Conservation (phyloP, 495 filamentous ascomycete species). For the Annulohypoxylon moriforme region DNA sequence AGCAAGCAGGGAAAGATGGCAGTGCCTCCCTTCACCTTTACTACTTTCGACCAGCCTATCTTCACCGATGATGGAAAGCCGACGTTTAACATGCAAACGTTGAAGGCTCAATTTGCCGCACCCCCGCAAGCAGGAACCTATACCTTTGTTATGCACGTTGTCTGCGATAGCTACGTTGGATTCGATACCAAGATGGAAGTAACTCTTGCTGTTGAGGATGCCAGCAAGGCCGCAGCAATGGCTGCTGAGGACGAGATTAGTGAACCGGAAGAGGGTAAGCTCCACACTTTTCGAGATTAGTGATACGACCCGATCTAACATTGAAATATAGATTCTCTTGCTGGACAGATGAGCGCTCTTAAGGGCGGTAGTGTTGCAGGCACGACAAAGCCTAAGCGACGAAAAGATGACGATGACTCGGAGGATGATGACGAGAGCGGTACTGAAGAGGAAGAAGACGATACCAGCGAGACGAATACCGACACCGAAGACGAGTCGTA, state of each 20-base stretch:
- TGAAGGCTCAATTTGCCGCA: conserved; percentile 97
- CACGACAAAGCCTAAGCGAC: conserved; percentile 64
- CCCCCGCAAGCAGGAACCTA: conserved; percentile 93
- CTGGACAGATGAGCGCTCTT: conserved; percentile 92
- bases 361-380: conserved; percentile 70
- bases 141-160: conserved; percentile 88
- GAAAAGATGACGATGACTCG: conserved; percentile 65
- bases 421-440: conserved; percentile 85
- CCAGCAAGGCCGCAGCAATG: conserved; percentile 82
- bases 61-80: conserved; percentile 78
- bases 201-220: conserved; percentile 88
- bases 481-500: conserved; percentile 76
- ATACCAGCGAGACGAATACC: conserved; percentile 82
- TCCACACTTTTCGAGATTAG: conserved; percentile 7
- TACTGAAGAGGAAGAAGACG: conserved; percentile 83
- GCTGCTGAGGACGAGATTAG: conserved; percentile 92
- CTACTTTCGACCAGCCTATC: conserved; percentile 86
- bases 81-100: conserved; percentile 91
- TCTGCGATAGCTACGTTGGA: conserved; percentile 94
- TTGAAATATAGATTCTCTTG: conserved; percentile 78
- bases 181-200: conserved; percentile 91
- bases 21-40: conserved; percentile 92
- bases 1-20: conserved; percentile 93
- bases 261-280: conserved; percentile 95
- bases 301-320: conserved; percentile 46